Evolutionary conservation across 2,329 filamentous ascomycete species (phyloP), one percentile per base, ranked within the genome.

Genomic region (Thielaviopsis punctulata): DNA sequence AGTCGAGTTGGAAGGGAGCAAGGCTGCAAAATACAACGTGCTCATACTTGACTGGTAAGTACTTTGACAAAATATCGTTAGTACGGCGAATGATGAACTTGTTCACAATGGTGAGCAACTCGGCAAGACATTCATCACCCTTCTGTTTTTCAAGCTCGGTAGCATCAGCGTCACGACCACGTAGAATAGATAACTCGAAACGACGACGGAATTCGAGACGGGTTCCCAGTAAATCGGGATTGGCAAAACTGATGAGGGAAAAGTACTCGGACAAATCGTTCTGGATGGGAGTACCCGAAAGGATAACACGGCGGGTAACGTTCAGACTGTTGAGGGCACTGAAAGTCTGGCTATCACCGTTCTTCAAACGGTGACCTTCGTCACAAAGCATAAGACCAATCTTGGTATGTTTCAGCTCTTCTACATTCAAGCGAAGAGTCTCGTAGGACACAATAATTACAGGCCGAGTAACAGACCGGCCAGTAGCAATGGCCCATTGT

Each of bases 191-290:
- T 21, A 95, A 73, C 62, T 98, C 92, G 60, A 86, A 98, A 45
- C 84, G 81, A 64, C 96, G 96, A 58, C 90, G 83, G 63, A 98
- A 98, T 44, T 98, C 92, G 45, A 79, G 76, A 23, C 89, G 79
- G 8, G 86, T 92, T 15, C 92, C 92, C 1, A 98, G 78, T 36
- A 96, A 77, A 59, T 86, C 84, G 0, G 92, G 92, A 59, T 98
- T 98, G 24, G 92, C 92, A 61, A 98, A 98, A 64, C 90, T 94
- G 55, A 96, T 84, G 9, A 98, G 75, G 2, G 92, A 82, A 61
- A 95, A 98, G 65, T 98, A 98, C 63, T 98, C 92, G 0, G 90
- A 93, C n/a, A 98, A 69, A 63, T 98, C 92, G 61, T 98, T 98
- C 62, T 98, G 92, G 54, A 98, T 98, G 0, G 92, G 92, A 1